Evolutionary conservation across 371 early-diverging fungal genomes (phyloP).

Genomic region (Capillidium rhysosporum): DNA sequence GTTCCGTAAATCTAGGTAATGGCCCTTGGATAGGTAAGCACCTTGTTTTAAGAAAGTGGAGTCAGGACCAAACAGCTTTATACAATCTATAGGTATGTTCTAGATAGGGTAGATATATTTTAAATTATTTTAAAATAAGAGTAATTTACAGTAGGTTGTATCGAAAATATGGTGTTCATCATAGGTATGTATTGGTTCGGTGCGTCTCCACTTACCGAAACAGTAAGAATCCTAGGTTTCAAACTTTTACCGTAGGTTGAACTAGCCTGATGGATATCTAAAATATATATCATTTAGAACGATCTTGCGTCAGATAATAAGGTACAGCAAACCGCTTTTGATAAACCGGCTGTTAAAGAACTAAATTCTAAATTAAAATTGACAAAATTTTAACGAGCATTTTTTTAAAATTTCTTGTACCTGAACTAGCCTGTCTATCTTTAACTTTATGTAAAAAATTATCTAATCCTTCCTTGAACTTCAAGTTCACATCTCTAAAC

Average conservation of each 20-base stretch:
- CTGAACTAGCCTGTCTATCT: background rate
- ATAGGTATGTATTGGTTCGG: constrained; percentile 79
- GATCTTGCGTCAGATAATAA: background rate
- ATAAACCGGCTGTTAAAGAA: background rate
- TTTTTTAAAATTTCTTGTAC: background rate
- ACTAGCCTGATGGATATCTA: constrained; percentile 42
- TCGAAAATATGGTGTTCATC: constrained; percentile 94
- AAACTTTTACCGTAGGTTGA: constrained; percentile 34
- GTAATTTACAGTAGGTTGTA: constrained; percentile 56
- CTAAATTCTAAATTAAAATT: background rate
- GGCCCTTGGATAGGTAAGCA: constrained; percentile 72
- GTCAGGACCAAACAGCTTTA: constrained; percentile 53
- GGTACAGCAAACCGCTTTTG: constrained; percentile 5
- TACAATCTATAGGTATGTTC: constrained; percentile 73
- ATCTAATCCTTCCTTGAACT: background rate
- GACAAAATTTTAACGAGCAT: background rate
- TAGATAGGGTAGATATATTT: constrained; percentile 9
- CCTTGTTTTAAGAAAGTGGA: constrained; percentile 87
- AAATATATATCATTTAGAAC: background rate
- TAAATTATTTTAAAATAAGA: background rate
- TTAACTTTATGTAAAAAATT: background rate
- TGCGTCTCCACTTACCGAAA: constrained; percentile 71
- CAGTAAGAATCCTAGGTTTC: constrained; percentile 60
- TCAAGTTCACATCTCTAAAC: background rate
- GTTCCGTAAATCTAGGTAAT: constrained; percentile 41